Conservation (phyloP, 2,329 filamentous ascomycete genomes). For the Fusarium dimerum region DNA sequence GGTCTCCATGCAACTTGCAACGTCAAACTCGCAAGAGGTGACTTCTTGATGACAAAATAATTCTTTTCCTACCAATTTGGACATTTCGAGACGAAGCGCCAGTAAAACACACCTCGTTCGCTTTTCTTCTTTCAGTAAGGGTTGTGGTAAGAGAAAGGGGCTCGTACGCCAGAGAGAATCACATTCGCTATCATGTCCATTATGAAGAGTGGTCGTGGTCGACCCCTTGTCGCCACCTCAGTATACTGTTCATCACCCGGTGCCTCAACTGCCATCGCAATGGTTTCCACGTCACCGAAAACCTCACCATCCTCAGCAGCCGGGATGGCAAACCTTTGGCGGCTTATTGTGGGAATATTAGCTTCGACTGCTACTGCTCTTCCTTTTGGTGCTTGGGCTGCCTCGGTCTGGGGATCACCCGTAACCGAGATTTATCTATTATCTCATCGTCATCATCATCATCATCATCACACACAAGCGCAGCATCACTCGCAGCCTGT, state of each 20-base stretch:
- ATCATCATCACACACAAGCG: conserved; percentile 17
- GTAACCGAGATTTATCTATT: conserved; percentile 23
- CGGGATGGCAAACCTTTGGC: conserved; percentile 25
- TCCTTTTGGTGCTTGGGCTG: conserved; percentile 23
- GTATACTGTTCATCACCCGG: conserved; percentile 14
- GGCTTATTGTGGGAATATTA: conserved; percentile 22
- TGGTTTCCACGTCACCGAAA: conserved; percentile 9
- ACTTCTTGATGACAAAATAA: no score
- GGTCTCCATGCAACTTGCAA: background rate
- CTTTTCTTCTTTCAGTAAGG: background rate
- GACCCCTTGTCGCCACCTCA: conserved; percentile 11
- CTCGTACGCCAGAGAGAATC: conserved; percentile 2
- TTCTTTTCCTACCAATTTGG: no score
- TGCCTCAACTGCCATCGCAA: conserved; percentile 19
- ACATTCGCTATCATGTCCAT: conserved; percentile 26
- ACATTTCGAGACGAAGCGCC: no score
- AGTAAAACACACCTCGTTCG: background rate
- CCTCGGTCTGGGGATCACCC: conserved; percentile 28
- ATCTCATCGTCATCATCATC: conserved; percentile 19
- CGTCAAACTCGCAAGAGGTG: no score
- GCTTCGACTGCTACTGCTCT: conserved; percentile 23
- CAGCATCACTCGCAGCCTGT: conserved; percentile 18
- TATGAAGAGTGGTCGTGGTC: conserved; percentile 23
- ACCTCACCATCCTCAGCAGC: conserved; percentile 11
- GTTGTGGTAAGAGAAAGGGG: background rate